Percentiles rank a stretch among this genome's conserved stretches.
These are phyloP conservation scores for Didymellaceae sp. DNA, from an alignment of 2,329 filamentous ascomycete genomes.

Conservation along the genomic window DNA sequence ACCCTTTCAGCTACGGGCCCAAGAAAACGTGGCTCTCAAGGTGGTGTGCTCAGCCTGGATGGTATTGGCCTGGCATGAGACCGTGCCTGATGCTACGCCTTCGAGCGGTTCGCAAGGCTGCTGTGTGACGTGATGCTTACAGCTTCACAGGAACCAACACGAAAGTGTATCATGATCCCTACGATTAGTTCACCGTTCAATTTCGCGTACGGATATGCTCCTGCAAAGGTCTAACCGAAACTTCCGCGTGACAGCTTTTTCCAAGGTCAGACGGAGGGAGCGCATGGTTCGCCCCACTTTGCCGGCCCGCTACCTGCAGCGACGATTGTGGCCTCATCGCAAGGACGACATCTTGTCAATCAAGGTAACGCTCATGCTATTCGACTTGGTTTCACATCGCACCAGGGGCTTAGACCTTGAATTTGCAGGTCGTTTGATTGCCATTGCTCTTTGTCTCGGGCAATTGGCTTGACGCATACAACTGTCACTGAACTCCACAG, in stretches of 20 bases:
- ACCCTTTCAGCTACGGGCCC: slow-evolving; percentile 6
- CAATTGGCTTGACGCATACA: slow-evolving; percentile 1
- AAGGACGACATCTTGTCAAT: background rate
- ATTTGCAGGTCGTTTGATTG: background rate
- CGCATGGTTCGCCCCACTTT: slow-evolving; percentile 13
- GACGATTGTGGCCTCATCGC: slow-evolving; percentile 14
- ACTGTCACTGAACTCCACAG: slow-evolving; percentile 10
- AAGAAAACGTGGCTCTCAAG: slow-evolving; percentile 11
- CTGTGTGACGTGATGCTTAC: slow-evolving; percentile 17
- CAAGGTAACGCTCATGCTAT: background rate
- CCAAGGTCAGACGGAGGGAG: slow-evolving; percentile 2
- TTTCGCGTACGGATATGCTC: slow-evolving; percentile 5
- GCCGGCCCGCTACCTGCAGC: slow-evolving; percentile 16
- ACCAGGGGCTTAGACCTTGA: background rate
- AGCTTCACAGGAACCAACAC: slow-evolving; percentile 11
- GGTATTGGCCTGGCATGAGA: slow-evolving; percentile 16
- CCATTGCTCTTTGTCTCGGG: background rate
- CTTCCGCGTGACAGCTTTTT: slow-evolving; percentile 16
- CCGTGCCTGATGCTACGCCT: slow-evolving; percentile 9
- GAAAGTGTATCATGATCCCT: slow-evolving; percentile 17
- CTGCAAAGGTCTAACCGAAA: background rate
- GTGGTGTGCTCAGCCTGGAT: slow-evolving; percentile 16
- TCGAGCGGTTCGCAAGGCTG: slow-evolving; percentile 17
- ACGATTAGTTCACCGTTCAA: slow-evolving; percentile 11
- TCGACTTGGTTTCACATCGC: background rate